Evolutionary conservation across 441 rosid species (phyloP), one percentile per base, ranked within the genome.

Genomic region (Biscutella laevigata): DNA sequence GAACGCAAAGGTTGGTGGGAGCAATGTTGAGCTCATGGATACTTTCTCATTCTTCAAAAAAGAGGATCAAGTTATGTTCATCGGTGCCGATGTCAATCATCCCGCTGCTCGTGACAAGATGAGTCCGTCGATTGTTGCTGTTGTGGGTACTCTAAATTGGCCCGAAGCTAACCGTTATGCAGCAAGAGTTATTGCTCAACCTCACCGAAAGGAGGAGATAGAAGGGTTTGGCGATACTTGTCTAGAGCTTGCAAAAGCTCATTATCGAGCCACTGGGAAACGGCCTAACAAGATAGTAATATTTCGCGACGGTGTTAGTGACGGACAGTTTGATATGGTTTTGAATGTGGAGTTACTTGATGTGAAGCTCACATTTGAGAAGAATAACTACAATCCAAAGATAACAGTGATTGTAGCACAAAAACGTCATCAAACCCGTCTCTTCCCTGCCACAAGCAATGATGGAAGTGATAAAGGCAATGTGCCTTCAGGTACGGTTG

Each of bases 1-100:
- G 51, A 89, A 89, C 34, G 95, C 95, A 0, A 89, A 84, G 67
- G 88, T 89, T 9, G 95, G 97, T 22, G 97, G 97, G 29, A 82
- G 84, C 69, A 89, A 89, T 11, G 78, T 70, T 0, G 94, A 86
- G 77, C 78, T 89, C 11, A 40, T 64, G 39, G 79, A 77, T 22
- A 50, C 35, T 26, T 77, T 83, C 20, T 76, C 81, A 0, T 71
- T 46, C 68, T 74, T 86, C 2, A 59, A 33, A 5, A 57, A 51
- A 52, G 61, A 68, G 1, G 76, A 67, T 13, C 68, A 70, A 43
- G 90, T 86, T 19, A 89, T 82, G 95, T 89, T 86, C 30, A 57
- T 89, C 0, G 91, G 94, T 7, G 95, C 90, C 28, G 88, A 89
- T 68, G 97, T 86, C 10, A 89, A 83, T 66, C 95, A 89, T 72